phyloP scores from a whole-genome alignment of 192 early-diverging fungal species.

The Dissophora globulifera region DNA sequence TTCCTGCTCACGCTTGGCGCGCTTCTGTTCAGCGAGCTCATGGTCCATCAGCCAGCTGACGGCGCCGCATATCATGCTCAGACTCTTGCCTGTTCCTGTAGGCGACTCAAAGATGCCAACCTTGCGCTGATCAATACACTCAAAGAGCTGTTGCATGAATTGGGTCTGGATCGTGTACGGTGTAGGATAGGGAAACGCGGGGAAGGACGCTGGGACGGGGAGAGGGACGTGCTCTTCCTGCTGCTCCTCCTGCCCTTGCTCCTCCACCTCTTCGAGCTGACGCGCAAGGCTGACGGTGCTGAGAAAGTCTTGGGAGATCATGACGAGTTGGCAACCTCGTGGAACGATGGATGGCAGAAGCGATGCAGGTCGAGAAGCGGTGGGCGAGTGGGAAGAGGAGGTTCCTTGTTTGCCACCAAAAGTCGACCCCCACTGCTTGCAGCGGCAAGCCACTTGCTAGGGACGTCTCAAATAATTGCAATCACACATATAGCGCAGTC shows the following conservation, averaged over 20 bases:
- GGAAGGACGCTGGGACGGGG: slow-evolving; percentile 25
- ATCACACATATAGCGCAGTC: too few species aligned
- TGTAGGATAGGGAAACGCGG: slow-evolving; percentile 40
- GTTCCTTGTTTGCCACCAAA: too few species aligned
- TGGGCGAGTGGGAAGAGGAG: too few species aligned
- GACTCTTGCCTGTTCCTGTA: slow-evolving; percentile 94
- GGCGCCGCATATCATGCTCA: slow-evolving; percentile 87
- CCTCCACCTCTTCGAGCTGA: not conserved
- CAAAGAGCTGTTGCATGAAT: slow-evolving; percentile 82
- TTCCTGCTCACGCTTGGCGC: not conserved
- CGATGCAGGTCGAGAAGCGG: too few species aligned
- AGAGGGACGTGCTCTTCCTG: slow-evolving; percentile 13
- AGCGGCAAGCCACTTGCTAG: too few species aligned
- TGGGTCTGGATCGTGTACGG: slow-evolving; percentile 82
- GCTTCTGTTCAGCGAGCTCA: slow-evolving; percentile 29
- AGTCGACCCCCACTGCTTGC: too few species aligned
- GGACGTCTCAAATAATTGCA: too few species aligned
- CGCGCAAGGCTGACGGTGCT: not conserved
- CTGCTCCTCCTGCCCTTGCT: too few species aligned
- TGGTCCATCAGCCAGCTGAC: slow-evolving; percentile 83
- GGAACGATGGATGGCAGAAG: too few species aligned
- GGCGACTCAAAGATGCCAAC: slow-evolving; percentile 92
- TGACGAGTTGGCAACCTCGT: too few species aligned
- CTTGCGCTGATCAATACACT: slow-evolving; percentile 70
- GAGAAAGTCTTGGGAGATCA: not conserved